Percentiles rank a stretch among this genome's conserved stretches.
Evolutionary conservation across 306 rosid genomes (phyloP).

Genomic region (Dryas octopetala): DNA sequence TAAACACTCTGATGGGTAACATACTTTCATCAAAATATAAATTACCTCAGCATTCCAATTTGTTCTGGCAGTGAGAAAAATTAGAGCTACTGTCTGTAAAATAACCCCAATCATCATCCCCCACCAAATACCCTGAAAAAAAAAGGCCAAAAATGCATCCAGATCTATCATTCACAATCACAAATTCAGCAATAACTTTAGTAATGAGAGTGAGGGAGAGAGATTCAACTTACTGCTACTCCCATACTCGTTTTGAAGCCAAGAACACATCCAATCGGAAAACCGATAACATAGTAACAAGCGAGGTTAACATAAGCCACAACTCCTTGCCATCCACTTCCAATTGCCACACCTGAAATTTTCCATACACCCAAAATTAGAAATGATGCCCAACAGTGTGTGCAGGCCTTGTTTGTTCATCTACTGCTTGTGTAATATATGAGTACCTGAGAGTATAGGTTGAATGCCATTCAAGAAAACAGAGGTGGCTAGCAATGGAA

Average conservation of each 20-base stretch:
- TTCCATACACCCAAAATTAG: not conserved
- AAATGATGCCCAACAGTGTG: not conserved
- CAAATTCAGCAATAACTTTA: not conserved
- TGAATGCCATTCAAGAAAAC: conserved; percentile 71
- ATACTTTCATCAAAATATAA: not conserved
- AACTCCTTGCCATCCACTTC: conserved; percentile 74
- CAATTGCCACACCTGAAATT: conserved; percentile 68
- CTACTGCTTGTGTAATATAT: not conserved
- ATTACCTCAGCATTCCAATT: conserved; percentile 65
- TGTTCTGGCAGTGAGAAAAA: conserved; percentile 60
- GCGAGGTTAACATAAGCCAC: conserved; percentile 69
- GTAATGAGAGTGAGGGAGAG: not conserved
- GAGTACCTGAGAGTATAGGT: conserved; percentile 51
- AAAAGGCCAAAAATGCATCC: not conserved
- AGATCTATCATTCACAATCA: not conserved
- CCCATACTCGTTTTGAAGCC: conserved; percentile 54
- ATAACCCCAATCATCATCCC: conserved; percentile 67
- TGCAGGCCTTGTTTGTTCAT: not conserved
- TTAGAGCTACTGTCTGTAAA: conserved; percentile 54
- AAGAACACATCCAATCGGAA: conserved; percentile 66
- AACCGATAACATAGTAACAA: conserved; percentile 62
- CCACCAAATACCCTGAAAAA: conserved; percentile 69
- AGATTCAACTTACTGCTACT: conserved; percentile 51
- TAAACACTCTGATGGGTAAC: not conserved
- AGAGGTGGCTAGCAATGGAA: conserved; percentile 66